Percentiles rank a stretch among this genome's conserved stretches.
These are phyloP conservation scores for Ophiocordyceps sinensis DNA, from an alignment of 2,329 filamentous ascomycete genomes.

Conservation along the genomic window DNA sequence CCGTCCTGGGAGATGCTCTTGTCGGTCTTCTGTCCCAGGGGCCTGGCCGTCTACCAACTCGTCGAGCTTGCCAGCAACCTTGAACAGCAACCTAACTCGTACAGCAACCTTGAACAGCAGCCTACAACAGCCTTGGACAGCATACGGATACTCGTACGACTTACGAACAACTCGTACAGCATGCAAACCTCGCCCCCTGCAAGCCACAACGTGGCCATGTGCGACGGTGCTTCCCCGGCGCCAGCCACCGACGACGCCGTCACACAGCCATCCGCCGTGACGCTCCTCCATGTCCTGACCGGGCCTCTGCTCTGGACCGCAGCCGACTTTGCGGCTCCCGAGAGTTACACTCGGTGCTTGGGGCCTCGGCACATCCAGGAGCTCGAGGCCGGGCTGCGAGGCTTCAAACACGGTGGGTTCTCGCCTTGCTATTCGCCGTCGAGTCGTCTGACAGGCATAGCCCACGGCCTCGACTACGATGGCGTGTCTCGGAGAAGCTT, in stretches of 20 bases:
- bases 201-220: neutral
- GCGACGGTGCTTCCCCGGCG: neutral
- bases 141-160: too few species aligned
- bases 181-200: neutral
- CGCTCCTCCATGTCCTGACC: neutral
- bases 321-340: conserved; percentile 2
- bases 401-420: conserved; percentile 9
- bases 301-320: conserved; percentile 8
- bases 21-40: too few species aligned
- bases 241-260: neutral
- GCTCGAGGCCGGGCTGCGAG: conserved; percentile 9
- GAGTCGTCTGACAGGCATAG: neutral
- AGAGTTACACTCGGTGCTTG: conserved; percentile 8
- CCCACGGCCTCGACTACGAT: neutral
- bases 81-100: too few species aligned
- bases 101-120: too few species aligned
- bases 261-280: neutral
- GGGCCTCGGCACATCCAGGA: conserved; percentile 7
- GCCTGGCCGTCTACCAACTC: too few species aligned
- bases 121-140: too few species aligned
- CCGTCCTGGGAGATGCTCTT: too few species aligned
- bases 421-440: neutral
- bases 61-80: too few species aligned
- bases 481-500: conserved; percentile 23
- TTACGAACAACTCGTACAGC: too few species aligned